Percentiles rank a stretch among this genome's conserved stretches.
These are phyloP conservation scores for Saraca asoca DNA, from an alignment of 331 rosid species.

Conservation along the genomic window DNA sequence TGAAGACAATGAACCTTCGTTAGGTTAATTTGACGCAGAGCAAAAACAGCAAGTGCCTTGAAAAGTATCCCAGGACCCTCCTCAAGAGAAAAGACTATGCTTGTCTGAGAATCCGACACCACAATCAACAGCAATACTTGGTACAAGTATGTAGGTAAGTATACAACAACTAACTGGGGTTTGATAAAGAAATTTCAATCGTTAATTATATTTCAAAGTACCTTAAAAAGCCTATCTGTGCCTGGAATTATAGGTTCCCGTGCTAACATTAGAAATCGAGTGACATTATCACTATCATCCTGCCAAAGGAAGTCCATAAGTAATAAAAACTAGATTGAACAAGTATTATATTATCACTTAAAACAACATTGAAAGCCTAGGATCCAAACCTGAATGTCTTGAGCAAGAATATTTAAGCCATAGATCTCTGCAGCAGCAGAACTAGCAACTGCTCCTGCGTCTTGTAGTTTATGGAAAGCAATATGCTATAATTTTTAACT, in stretches of 20 bases:
- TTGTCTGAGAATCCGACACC: constrained; percentile 62
- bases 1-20: constrained; percentile 58
- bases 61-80: constrained; percentile 97
- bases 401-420: constrained; percentile 76
- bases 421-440: constrained; percentile 75
- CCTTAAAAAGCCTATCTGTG: constrained; percentile 90
- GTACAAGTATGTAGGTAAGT: constrained; percentile 22
- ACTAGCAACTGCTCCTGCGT: constrained; percentile 95
- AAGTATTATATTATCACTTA: background rate
- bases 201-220: constrained; percentile 29
- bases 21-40: constrained; percentile 85
- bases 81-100: constrained; percentile 94
- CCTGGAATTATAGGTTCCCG: constrained; percentile 97
- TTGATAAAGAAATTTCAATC: constrained; percentile 18
- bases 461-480: constrained; percentile 63
- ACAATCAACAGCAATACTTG: constrained; percentile 27
- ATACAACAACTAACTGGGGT: constrained; percentile 24
- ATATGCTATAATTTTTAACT: constrained; percentile 60
- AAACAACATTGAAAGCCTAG: constrained; percentile 21
- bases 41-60: constrained; percentile 98
- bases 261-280: constrained; percentile 87
- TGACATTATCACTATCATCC: constrained; percentile 91
- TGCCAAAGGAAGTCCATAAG: constrained; percentile 45
- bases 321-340: constrained; percentile 28
- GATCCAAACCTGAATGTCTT: constrained; percentile 81